phyloP scores from a whole-genome alignment of 1,284 basidiomycete species.

The Trichosporon faecale region DNA sequence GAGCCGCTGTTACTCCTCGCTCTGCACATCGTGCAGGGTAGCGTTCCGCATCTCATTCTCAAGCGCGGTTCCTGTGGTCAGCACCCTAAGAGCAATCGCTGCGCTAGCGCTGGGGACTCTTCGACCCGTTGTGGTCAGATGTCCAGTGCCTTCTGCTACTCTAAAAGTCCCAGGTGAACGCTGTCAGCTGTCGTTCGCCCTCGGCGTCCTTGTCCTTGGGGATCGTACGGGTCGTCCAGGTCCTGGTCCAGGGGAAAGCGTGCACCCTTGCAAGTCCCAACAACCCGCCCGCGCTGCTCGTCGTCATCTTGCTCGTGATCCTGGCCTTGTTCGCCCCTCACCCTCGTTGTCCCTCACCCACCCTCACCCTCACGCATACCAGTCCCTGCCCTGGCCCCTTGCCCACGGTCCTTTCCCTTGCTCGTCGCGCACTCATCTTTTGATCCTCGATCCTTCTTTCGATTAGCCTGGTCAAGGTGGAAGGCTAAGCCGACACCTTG shows the following conservation, averaged over 20 bases:
- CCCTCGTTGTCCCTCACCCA: not conserved
- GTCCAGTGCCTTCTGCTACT: not conserved
- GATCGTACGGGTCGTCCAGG: not conserved
- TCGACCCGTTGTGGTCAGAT: not conserved
- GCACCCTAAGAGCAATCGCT: not conserved
- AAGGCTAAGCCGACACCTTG: not conserved
- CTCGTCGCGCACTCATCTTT: not conserved
- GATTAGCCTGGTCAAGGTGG: not conserved
- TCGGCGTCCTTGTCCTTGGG: not conserved
- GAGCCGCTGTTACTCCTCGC: not conserved
- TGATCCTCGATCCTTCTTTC: not conserved
- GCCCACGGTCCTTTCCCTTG: slow-evolving; percentile 1
- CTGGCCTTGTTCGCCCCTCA: not conserved
- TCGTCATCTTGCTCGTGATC: not conserved
- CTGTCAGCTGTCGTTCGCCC: not conserved
- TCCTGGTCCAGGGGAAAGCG: not conserved
- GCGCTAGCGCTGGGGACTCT: not conserved
- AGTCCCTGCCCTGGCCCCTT: not conserved
- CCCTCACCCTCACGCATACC: not conserved
- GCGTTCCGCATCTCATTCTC: not conserved
- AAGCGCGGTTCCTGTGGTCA: not conserved
- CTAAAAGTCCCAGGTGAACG: not conserved
- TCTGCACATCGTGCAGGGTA: not conserved
- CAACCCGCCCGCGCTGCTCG: not conserved
- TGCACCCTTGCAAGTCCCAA: not conserved